Evolutionary conservation across 2,329 filamentous ascomycete species (phyloP), one percentile per base, ranked within the genome.

Genomic region (Macrophomina phaseolina): DNA sequence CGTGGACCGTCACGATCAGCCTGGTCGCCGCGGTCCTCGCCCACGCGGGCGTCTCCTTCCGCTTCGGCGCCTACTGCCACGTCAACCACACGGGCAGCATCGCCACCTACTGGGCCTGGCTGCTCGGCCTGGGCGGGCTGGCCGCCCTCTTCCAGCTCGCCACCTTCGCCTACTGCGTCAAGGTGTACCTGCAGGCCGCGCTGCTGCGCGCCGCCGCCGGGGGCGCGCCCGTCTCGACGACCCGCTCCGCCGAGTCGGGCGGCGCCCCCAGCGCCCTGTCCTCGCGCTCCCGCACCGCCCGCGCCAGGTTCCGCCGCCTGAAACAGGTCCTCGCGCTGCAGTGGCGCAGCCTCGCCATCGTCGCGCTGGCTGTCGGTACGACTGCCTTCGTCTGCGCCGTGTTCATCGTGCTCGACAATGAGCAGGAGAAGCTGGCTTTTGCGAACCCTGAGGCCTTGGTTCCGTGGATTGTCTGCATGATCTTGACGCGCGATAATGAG

Each of bases 311-410:
- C 8, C 89, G 91, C 69, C 89, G 95, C 72, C 87, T 99, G 40
- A 89, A 89, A 70, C 90, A 93, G 71, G 93, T 98, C 18, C 86
- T 99, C 42, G 88, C 91, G 75, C 87, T 98, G 4, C 95, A 99
- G 79, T 99, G 95, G 95, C 88, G 94, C 72, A 94, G 94, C 52
- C 94, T 97, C 68, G 87, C 89, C 46, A 92, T 98, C 68, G 93
- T 97, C 14, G 83, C 96, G 64, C 90, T 97, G 75, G 97, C 98
- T 71, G 87, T 97, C 67, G 86, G 88, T 68, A 94, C 98, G 76
- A 93, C 98, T 69, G 89, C 97, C 73, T 97, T 97, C 84, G 97
- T 98, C 79, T 90, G 93, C 2, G 84, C 97, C 55, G 86, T 97
- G 64, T 98, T 98, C 76, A 90, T 98, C 58, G 92, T 92, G 76